These are phyloP conservation scores for Globisporangium paroecandrum DNA, from an alignment of 352 stramenopile genomes.

Conservation along the genomic window DNA sequence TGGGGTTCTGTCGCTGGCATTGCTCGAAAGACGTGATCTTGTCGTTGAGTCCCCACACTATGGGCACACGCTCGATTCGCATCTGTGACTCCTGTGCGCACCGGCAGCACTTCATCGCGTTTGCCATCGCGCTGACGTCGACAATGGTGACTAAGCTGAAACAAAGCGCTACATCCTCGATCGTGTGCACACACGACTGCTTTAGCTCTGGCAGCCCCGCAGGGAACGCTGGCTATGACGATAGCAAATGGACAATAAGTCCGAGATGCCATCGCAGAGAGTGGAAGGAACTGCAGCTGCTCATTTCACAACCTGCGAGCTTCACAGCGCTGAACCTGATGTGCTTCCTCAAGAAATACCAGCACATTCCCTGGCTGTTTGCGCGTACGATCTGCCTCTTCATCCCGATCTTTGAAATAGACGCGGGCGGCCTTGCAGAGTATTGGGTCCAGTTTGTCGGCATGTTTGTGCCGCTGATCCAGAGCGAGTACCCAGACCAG, in stretches of 20 bases:
- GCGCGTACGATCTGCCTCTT: conserved; percentile 28
- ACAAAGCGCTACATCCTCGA: neutral
- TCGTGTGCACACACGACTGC: conserved; percentile 9
- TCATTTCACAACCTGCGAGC: conserved; percentile 20
- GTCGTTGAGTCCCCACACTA: neutral
- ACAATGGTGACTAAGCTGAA: neutral
- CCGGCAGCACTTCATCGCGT: conserved; percentile 32
- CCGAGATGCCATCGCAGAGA: conserved; percentile 12
- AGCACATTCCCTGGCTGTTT: conserved; percentile 26
- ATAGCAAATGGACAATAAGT: conserved; percentile 2
- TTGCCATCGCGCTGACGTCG: conserved; percentile 26
- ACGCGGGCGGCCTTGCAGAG: conserved; percentile 17
- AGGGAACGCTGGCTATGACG: neutral
- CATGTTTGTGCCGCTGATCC: conserved; percentile 25
- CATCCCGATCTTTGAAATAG: conserved; percentile 29
- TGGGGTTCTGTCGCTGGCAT: conserved; percentile 28
- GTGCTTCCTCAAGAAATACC: conserved; percentile 34
- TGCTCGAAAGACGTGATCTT: conserved; percentile 22
- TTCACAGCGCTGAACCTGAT: conserved; percentile 34
- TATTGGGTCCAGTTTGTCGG: conserved; percentile 36
- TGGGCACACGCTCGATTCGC: conserved; percentile 4
- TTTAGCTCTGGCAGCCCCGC: neutral
- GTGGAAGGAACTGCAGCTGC: conserved; percentile 23
- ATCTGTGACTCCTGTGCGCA: conserved; percentile 27
- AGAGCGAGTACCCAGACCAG: conserved; percentile 23